A percentile compares a stretch with the other conserved stretches of the same genome.
Evolutionary conservation across 2,329 filamentous ascomycete species (phyloP).

Genomic region (Torrubiellomyces zombiae): DNA sequence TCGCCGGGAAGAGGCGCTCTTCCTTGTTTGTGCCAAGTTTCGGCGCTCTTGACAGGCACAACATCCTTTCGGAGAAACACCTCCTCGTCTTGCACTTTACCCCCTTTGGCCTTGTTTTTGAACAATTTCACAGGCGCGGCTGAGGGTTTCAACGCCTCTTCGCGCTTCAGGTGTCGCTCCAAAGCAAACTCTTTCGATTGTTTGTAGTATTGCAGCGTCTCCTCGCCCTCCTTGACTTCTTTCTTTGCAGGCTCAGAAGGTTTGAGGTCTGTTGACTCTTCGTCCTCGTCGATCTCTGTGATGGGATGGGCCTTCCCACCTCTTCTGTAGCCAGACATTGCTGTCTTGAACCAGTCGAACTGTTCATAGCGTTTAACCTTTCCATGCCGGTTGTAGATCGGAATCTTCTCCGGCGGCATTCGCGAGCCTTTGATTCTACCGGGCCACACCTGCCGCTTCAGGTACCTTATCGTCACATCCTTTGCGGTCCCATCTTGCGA

Average conservation of each 20-base stretch:
- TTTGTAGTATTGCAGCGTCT: constrained; percentile 81
- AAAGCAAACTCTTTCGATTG: constrained; percentile 72
- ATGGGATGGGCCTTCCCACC: constrained; percentile 31
- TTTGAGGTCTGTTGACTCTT: constrained; percentile 63
- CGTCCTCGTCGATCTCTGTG: constrained; percentile 60
- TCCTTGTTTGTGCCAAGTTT: constrained; percentile 97
- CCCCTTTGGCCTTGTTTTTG: constrained; percentile 55
- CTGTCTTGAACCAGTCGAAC: constrained; percentile 76
- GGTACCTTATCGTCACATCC: constrained; percentile 83
- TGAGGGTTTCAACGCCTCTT: constrained; percentile 64
- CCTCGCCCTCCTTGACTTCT: constrained; percentile 54
- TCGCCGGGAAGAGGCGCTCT: constrained; percentile 55
- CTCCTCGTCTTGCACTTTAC: constrained; percentile 56
- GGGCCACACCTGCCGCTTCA: constrained; percentile 66
- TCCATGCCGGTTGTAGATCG: constrained; percentile 60
- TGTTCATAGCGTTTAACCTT: constrained; percentile 62
- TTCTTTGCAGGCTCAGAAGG: constrained; percentile 58
- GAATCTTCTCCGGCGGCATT: constrained; percentile 62
- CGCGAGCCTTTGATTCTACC: constrained; percentile 80
- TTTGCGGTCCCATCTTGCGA: constrained; percentile 78
- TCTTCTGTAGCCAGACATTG: constrained; percentile 55
- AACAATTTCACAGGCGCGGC: constrained; percentile 61
- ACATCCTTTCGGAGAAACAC: constrained; percentile 71
- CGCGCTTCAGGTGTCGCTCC: constrained; percentile 71
- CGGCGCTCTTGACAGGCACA: constrained; percentile 71